A percentile compares a stretch with the other conserved stretches of the same genome.
Conservation (phyloP, 805 yeast species). For the Teunomyces barrocoloradensis region DNA sequence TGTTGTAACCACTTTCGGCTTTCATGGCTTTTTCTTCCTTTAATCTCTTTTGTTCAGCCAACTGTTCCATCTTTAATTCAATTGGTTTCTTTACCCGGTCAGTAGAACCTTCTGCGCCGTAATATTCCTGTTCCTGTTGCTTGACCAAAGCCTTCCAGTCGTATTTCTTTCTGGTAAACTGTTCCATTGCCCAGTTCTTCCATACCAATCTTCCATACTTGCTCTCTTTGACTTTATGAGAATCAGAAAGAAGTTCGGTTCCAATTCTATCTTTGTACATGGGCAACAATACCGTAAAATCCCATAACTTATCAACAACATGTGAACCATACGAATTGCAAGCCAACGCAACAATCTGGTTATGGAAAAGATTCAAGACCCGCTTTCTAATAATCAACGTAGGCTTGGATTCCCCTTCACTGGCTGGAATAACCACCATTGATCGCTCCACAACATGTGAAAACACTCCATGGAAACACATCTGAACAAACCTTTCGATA, state of each 20-base stretch:
- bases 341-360: slow-evolving; percentile 56
- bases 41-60: slow-evolving; percentile 28
- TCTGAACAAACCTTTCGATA: slow-evolving; percentile 58
- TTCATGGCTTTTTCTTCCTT: slow-evolving; percentile 25
- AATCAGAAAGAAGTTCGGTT: slow-evolving; percentile 53
- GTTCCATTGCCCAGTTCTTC: slow-evolving; percentile 93
- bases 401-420: slow-evolving; percentile 43
- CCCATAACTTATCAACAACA: slow-evolving; percentile 81
- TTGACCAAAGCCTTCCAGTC: slow-evolving; percentile 79
- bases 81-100: slow-evolving; percentile 35
- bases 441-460: slow-evolving; percentile 80
- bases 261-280: slow-evolving; percentile 88
- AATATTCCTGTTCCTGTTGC: slow-evolving; percentile 35
- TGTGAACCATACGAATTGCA: slow-evolving; percentile 92
- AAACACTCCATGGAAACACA: slow-evolving; percentile 88
- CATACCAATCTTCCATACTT: slow-evolving; percentile 87
- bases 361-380: slow-evolving; percentile 62
- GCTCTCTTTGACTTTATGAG: slow-evolving; percentile 75
- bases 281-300: slow-evolving; percentile 70
- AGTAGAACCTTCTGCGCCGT: slow-evolving; percentile 16
- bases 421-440: slow-evolving; percentile 45
- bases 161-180: slow-evolving; percentile 64
- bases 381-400: slow-evolving; percentile 59
- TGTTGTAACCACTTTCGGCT: slow-evolving; percentile 19
- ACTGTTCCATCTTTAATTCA: slow-evolving; percentile 39